A percentile compares a stretch with the other conserved stretches of the same genome.
Evolutionary conservation across 805 yeast species (phyloP).

Genomic region (Suhomyces tanzawaensis): DNA sequence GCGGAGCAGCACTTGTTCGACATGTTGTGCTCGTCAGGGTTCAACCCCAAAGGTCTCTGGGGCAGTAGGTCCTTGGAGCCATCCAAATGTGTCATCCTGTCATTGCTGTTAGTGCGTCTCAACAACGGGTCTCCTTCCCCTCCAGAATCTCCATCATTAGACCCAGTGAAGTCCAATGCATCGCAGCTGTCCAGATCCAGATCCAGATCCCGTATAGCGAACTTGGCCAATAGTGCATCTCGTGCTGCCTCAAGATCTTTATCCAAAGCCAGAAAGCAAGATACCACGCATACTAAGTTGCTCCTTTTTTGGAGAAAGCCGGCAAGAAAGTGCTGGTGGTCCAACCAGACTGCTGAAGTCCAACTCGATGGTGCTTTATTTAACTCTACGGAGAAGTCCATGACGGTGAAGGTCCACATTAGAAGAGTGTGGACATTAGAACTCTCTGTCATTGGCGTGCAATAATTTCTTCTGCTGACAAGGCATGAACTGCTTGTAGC

Average conservation of each 20-base stretch:
- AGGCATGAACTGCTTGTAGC: too few species aligned
- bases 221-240: conserved; percentile 54
- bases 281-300: conserved; percentile 54
- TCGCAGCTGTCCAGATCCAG: conserved; percentile 31
- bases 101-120: conserved; percentile 70
- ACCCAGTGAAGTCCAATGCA: conserved; percentile 39
- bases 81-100: conserved; percentile 79
- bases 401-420: conserved; percentile 66
- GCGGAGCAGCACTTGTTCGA: conserved; percentile 95
- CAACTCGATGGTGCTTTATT: conserved; percentile 27
- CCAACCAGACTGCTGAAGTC: conserved; percentile 54
- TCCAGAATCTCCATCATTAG: conserved; percentile 43
- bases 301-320: conserved; percentile 96
- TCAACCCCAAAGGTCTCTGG: conserved; percentile 67
- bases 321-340: conserved; percentile 99
- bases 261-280: conserved; percentile 47
- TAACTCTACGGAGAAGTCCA: conserved; percentile 22
- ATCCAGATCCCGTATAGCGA: conserved; percentile 55
- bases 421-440: conserved; percentile 97
- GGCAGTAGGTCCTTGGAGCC: conserved; percentile 89
- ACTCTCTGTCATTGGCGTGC: conserved; percentile 84
- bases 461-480: too few species aligned
- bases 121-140: conserved; percentile 35
- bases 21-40: conserved; percentile 92
- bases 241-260: conserved; percentile 59